phyloP scores from a whole-genome alignment of 2,329 filamentous ascomycete genomes.

The Colletotrichum sp. region DNA sequence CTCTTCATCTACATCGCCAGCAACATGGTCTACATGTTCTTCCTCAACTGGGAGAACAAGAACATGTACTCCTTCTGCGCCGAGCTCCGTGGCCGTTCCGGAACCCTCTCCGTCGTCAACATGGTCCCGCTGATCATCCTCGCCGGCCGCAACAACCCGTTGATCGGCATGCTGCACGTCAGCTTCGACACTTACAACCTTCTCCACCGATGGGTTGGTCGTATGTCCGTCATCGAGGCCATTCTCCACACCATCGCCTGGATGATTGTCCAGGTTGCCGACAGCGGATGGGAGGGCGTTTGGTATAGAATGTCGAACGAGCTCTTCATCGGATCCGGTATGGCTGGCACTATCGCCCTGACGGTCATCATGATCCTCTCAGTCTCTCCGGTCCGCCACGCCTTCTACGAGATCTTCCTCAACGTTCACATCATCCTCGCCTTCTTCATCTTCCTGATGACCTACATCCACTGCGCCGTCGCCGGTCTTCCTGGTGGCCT shows the following conservation, averaged over 20 bases:
- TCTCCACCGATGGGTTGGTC: conserved; percentile 74
- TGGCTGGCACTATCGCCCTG: conserved; percentile 66
- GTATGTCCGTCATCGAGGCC: conserved; percentile 72
- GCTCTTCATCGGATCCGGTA: conserved; percentile 70
- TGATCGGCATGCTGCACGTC: conserved; percentile 81
- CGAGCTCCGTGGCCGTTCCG: conserved; percentile 84
- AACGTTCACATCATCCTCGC: conserved; percentile 83
- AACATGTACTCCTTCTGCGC: conserved; percentile 73
- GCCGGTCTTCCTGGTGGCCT: conserved; percentile 69
- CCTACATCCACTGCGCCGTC: conserved; percentile 79
- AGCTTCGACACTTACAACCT: conserved; percentile 97
- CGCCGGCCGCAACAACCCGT: conserved; percentile 89
- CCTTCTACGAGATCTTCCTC: conserved; percentile 97
- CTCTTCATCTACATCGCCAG: conserved; percentile 62
- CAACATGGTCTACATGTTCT: conserved; percentile 68
- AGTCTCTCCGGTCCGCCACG: conserved; percentile 82
- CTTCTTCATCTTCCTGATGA: conserved; percentile 68
- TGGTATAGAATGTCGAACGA: conserved; percentile 57
- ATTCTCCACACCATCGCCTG: conserved; percentile 76
- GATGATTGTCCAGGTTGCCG: conserved; percentile 72
- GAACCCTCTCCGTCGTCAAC: conserved; percentile 82
- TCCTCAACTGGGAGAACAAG: conserved; percentile 62
- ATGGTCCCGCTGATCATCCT: conserved; percentile 91
- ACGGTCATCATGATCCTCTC: conserved; percentile 71
- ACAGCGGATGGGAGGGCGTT: conserved; percentile 67